These are phyloP conservation scores for Aquilaria yunnanensis DNA, from an alignment of 345 rosid genomes.

Conservation along the genomic window DNA sequence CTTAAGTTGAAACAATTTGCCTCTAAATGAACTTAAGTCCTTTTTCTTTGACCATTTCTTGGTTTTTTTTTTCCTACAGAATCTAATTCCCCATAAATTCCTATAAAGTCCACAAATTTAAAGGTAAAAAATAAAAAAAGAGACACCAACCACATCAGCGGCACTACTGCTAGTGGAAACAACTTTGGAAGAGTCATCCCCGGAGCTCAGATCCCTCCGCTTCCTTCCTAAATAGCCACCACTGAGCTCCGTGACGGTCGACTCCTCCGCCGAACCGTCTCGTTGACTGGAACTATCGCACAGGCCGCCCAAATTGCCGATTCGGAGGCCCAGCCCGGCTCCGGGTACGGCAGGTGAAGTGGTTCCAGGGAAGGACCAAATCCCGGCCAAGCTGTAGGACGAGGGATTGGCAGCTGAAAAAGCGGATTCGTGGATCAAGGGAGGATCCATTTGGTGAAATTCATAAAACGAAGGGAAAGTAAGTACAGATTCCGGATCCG, in stretches of 20 bases:
- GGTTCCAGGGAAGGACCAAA: constrained; percentile 67
- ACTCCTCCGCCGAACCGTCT: constrained; percentile 65
- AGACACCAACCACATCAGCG: constrained; percentile 58
- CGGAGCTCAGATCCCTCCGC: constrained; percentile 63
- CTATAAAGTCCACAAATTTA: background rate
- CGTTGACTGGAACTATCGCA: constrained; percentile 39
- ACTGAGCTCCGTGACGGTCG: constrained; percentile 74
- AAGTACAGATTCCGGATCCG: constrained; percentile 21
- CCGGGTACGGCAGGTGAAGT: constrained; percentile 12
- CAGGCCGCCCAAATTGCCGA: constrained; percentile 45
- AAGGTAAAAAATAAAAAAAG: background rate
- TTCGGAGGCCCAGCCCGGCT: constrained; percentile 50
- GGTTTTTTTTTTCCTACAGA: background rate
- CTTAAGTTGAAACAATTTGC: no score
- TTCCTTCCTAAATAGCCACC: constrained; percentile 58
- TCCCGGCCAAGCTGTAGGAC: constrained; percentile 77
- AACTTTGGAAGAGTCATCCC: constrained; percentile 65
- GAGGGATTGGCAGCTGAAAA: constrained; percentile 83
- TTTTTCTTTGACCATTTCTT: background rate
- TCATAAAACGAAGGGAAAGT: constrained; percentile 12
- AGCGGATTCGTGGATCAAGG: constrained; percentile 63
- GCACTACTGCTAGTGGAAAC: constrained; percentile 77
- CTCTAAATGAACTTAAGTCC: background rate
- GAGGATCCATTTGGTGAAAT: constrained; percentile 66
- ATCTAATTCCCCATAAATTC: background rate